Percentiles rank a stretch among this genome's conserved stretches.
Evolutionary conservation across 139 green algal species (phyloP).

Genomic region (Mychonastes homosphaera): DNA sequence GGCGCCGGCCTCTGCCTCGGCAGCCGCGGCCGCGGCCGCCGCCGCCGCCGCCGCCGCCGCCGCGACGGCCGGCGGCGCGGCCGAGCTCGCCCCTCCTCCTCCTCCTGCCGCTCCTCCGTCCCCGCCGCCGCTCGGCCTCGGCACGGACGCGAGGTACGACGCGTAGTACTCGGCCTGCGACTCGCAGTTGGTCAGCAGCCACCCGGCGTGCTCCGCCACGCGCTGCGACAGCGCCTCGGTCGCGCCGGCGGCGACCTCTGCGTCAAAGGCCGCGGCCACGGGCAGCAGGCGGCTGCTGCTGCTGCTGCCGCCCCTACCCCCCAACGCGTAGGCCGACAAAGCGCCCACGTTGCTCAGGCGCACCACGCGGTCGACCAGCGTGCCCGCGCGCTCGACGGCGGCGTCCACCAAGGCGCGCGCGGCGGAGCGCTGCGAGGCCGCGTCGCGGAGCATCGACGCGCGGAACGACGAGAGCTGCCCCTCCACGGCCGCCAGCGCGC

Average conservation of each 20-base stretch:
- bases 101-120: constrained; percentile 17
- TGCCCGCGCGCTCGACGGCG: constrained; percentile 31
- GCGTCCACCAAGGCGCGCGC: constrained; percentile 31
- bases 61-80: background rate
- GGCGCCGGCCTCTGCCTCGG: constrained; percentile 5
- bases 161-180: constrained; percentile 58
- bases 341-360: constrained; percentile 58
- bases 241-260: constrained; percentile 14
- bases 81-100: background rate
- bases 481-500: constrained; percentile 41
- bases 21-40: background rate
- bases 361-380: constrained; percentile 54
- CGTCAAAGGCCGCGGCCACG: constrained; percentile 12
- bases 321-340: constrained; percentile 52
- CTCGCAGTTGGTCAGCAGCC: constrained; percentile 63
- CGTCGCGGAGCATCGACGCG: constrained; percentile 62
- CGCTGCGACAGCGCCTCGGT: constrained; percentile 16
- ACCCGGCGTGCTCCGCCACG: constrained; percentile 59
- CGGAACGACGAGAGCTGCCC: constrained; percentile 60
- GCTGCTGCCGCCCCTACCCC: constrained; percentile 7
- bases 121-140: constrained; percentile 4
- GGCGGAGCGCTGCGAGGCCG: constrained; percentile 41
- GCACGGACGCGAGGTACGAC: constrained; percentile 19
- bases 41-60: background rate
- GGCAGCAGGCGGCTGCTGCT: too few relatives aligned